Conservation (phyloP, 768 basidiomycete genomes). For the Tylopilus subfusipes region DNA sequence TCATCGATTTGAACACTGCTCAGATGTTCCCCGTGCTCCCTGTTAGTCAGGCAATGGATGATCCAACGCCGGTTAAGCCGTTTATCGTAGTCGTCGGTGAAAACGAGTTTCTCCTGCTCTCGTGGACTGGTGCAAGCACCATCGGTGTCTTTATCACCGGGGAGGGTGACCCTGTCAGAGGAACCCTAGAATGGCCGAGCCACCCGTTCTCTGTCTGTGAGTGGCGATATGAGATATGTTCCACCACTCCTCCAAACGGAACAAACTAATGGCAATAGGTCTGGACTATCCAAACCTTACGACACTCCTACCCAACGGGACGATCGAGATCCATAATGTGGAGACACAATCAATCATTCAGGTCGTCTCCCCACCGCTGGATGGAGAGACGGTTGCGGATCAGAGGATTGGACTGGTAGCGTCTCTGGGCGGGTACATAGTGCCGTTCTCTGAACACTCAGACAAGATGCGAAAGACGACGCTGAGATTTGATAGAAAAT, state of each 20-base stretch:
- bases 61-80: constrained; percentile 49
- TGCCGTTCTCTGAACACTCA: constrained; percentile 40
- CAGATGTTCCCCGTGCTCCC: constrained; percentile 73
- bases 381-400: constrained; percentile 21
- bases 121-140: constrained; percentile 77
- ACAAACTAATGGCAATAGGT: constrained; percentile 38
- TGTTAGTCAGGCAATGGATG: constrained; percentile 62
- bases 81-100: constrained; percentile 71
- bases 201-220: constrained; percentile 75
- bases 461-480: constrained; percentile 38
- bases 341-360: constrained; percentile 72
- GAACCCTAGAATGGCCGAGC: constrained; percentile 81
- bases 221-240: constrained; percentile 33
- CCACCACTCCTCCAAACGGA: background rate
- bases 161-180: constrained; percentile 84
- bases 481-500: constrained; percentile 27
- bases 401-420: constrained; percentile 28
- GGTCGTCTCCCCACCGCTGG: constrained; percentile 50
- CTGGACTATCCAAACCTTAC: constrained; percentile 81
- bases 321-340: constrained; percentile 78
- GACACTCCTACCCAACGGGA: constrained; percentile 73
- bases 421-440: constrained; percentile 37
- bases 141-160: constrained; percentile 85
- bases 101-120: constrained; percentile 81
- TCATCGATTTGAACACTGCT: constrained; percentile 74